phyloP scores from a whole-genome alignment of 2,329 filamentous ascomycete genomes.

The Diplocarpon mali region DNA sequence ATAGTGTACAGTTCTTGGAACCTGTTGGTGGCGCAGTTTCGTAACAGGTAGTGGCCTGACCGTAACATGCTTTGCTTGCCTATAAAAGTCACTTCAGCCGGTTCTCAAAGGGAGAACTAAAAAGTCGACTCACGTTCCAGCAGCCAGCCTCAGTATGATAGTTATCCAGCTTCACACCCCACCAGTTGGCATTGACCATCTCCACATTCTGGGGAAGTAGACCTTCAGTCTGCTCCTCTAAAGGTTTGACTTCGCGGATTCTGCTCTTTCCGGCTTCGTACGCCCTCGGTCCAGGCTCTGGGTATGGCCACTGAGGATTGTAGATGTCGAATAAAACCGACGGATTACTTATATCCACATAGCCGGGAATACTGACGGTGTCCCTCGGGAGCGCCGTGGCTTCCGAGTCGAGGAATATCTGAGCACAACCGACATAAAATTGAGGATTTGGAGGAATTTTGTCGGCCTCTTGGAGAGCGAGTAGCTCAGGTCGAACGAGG shows the following conservation, averaged over 20 bases:
- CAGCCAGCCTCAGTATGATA: slow-evolving; percentile 48
- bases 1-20: slow-evolving; percentile 45
- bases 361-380: slow-evolving; percentile 55
- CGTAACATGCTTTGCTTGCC: slow-evolving; percentile 43
- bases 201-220: slow-evolving; percentile 45
- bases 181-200: slow-evolving; percentile 63
- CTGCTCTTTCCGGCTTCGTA: slow-evolving; percentile 8
- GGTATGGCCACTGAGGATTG: slow-evolving; percentile 41
- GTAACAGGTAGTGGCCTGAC: slow-evolving; percentile 50
- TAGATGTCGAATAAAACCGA: slow-evolving; percentile 58
- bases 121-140: slow-evolving; percentile 36
- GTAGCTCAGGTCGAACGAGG: slow-evolving; percentile 58
- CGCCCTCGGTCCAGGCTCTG: slow-evolving; percentile 42
- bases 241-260: not conserved
- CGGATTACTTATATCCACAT: slow-evolving; percentile 42
- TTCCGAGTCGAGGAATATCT: slow-evolving; percentile 49
- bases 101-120: not conserved
- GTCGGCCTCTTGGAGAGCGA: slow-evolving; percentile 55
- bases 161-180: slow-evolving; percentile 45
- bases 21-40: slow-evolving; percentile 47
- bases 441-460: slow-evolving; percentile 48
- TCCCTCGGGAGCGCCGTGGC: slow-evolving; percentile 37
- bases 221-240: slow-evolving; percentile 34
- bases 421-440: slow-evolving; percentile 63
- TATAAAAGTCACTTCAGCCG: slow-evolving; percentile 6